A percentile compares a stretch with the other conserved stretches of the same genome.
phyloP scores from a whole-genome alignment of 768 basidiomycete genomes.

The Daedaleopsis sinensis region DNA sequence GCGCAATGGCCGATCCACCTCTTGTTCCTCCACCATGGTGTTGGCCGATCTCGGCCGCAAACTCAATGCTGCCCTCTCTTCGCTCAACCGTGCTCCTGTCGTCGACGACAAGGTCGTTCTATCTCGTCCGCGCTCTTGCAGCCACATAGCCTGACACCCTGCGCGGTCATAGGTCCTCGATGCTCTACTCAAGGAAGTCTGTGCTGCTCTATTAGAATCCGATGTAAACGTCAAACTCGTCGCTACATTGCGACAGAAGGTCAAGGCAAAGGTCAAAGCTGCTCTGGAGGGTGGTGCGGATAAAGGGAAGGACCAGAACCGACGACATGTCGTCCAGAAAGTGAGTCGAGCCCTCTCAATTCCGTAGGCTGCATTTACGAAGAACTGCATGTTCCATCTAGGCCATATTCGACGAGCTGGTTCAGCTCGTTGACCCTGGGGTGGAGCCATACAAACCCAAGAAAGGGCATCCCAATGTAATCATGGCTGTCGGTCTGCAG shows the following conservation, averaged over 20 bases:
- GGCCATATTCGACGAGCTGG: slow-evolving; percentile 97
- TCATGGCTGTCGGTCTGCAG: slow-evolving; percentile 98
- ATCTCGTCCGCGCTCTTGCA: background rate
- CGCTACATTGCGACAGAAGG: slow-evolving; percentile 80
- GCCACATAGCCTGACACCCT: too few relatives aligned
- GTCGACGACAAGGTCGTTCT: slow-evolving; percentile 86
- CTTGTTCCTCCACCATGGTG: slow-evolving; percentile 64
- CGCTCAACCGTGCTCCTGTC: slow-evolving; percentile 82
- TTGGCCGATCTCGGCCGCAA: slow-evolving; percentile 92
- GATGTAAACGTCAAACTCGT: slow-evolving; percentile 99
- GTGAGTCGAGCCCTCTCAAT: slow-evolving; percentile 42
- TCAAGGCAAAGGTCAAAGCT: slow-evolving; percentile 88
- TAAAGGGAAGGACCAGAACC: slow-evolving; percentile 77
- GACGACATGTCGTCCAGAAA: slow-evolving; percentile 91
- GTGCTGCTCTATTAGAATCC: slow-evolving; percentile 89
- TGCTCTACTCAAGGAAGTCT: slow-evolving; percentile 92
- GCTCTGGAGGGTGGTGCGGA: slow-evolving; percentile 69
- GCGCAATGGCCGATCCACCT: background rate
- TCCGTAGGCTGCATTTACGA: background rate
- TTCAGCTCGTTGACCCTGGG: slow-evolving; percentile 92
- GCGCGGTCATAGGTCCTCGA: slow-evolving; percentile 77
- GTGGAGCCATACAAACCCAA: slow-evolving; percentile 95
- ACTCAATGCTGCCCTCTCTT: slow-evolving; percentile 91
- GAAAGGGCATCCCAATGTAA: slow-evolving; percentile 90
- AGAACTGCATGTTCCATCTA: slow-evolving; percentile 31